Evolutionary conservation across 1,139 yeast species (phyloP).

Genomic region (Candida gigantensis): DNA sequence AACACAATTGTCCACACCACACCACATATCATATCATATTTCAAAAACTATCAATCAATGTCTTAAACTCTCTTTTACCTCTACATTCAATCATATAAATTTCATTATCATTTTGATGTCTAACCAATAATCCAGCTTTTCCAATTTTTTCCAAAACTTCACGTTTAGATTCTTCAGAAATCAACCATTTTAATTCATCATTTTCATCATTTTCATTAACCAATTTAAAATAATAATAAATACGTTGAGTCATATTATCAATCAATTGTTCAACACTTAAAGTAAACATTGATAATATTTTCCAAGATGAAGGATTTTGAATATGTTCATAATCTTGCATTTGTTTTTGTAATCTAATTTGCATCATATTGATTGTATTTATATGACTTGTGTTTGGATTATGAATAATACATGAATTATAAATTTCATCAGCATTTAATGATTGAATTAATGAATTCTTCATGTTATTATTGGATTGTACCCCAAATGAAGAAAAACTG

Average conservation of each 20-base stretch:
- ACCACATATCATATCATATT: too few relatives aligned
- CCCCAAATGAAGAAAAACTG: conserved; percentile 28
- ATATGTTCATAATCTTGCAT: conserved; percentile 27
- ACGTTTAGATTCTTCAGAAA: conserved; percentile 32
- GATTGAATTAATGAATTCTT: neutral
- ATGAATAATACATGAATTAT: conserved; percentile 17
- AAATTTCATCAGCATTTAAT: conserved; percentile 12
- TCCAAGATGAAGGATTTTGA: conserved; percentile 45
- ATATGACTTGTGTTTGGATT: conserved; percentile 26
- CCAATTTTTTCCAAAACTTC: conserved; percentile 42
- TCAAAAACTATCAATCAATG: conserved; percentile 34
- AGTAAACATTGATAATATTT: conserved; percentile 42
- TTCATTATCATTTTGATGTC: conserved; percentile 30
- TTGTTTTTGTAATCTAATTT: conserved; percentile 42
- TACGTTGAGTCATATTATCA: conserved; percentile 27
- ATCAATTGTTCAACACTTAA: conserved; percentile 31
- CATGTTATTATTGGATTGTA: conserved; percentile 1
- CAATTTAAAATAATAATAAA: conserved; percentile 33
- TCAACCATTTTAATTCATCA: conserved; percentile 35
- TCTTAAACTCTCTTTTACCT: conserved; percentile 45
- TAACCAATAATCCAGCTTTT: conserved; percentile 46
- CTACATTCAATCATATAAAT: conserved; percentile 49
- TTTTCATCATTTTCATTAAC: conserved; percentile 19
- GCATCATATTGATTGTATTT: conserved; percentile 29
- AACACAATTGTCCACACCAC: too few relatives aligned